Percentiles rank a stretch among this genome's conserved stretches.
Evolutionary conservation across 2,329 filamentous ascomycete genomes (phyloP).

Genomic region (Escovopsis sp.): DNA sequence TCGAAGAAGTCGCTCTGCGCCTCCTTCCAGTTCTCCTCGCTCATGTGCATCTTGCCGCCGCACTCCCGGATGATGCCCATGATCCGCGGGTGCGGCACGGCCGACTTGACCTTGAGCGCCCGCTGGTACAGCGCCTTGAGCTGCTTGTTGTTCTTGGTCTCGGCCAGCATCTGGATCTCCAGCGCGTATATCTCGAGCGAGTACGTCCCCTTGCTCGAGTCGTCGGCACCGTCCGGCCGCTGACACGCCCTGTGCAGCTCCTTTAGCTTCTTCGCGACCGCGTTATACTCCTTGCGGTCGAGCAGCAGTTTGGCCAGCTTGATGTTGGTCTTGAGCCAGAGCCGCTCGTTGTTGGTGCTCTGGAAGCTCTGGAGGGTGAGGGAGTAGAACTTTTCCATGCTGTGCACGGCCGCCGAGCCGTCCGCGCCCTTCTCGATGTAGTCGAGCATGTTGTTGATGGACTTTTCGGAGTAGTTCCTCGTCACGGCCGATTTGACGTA

Average conservation of each 20-base stretch:
- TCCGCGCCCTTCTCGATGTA: conserved; percentile 85
- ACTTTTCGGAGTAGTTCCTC: conserved; percentile 96
- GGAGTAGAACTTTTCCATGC: conserved; percentile 92
- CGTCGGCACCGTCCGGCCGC: conserved; percentile 70
- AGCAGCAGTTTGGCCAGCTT: conserved; percentile 87
- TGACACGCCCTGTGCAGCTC: conserved; percentile 86
- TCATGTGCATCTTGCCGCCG: conserved; percentile 99
- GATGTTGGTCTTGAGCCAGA: conserved; percentile 97
- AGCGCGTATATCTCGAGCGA: conserved; percentile 89
- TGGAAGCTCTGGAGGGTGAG: conserved; percentile 89
- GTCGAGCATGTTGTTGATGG: conserved; percentile 98
- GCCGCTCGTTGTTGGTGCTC: conserved; percentile 88
- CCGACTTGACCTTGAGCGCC: conserved; percentile 84
- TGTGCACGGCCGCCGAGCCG: conserved; percentile 52
- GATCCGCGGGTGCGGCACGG: conserved; percentile 94
- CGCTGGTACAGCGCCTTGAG: conserved; percentile 85
- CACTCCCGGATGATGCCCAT: conserved; percentile 99
- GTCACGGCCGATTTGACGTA: conserved; percentile 97
- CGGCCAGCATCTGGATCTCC: conserved; percentile 97
- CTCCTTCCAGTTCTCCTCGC: conserved; percentile 97
- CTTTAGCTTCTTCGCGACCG: conserved; percentile 67
- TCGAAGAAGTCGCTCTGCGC: conserved; percentile 98
- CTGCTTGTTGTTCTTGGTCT: conserved; percentile 94
- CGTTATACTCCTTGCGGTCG: conserved; percentile 75
- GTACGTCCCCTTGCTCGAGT: conserved; percentile 92